Evolutionary conservation across 139 green algal genomes (phyloP).

Genomic region (Chlamydomonas asymmetrica): DNA sequence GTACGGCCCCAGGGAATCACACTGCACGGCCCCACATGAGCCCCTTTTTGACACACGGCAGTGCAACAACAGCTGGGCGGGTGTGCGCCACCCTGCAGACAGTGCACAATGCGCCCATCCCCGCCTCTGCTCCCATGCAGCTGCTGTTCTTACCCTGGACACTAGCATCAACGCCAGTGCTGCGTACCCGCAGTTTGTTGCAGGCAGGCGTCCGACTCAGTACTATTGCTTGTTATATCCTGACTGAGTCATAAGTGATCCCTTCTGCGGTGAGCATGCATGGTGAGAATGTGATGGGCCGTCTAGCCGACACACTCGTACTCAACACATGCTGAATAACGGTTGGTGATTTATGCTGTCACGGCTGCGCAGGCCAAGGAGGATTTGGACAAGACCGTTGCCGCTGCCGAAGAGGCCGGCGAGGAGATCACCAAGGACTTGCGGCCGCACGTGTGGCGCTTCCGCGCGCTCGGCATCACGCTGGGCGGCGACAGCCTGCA

Average conservation of each 20-base stretch:
- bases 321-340: neutral
- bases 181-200: neutral
- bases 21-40: no score
- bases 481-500: slow-evolving; percentile 43
- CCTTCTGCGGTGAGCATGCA: no score
- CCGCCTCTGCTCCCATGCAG: no score
- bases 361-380: slow-evolving; percentile 29
- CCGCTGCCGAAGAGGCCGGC: slow-evolving; percentile 41
- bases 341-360: neutral
- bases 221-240: no score
- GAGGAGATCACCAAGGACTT: slow-evolving; percentile 41
- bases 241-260: no score
- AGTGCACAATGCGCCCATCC: no score
- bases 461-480: slow-evolving; percentile 44
- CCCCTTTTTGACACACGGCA: neutral
- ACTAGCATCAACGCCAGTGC: neutral
- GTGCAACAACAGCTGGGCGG: neutral
- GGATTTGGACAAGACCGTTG: slow-evolving; percentile 8
- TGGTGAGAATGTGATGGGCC: no score
- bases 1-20: no score
- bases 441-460: slow-evolving; percentile 44
- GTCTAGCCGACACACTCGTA: no score
- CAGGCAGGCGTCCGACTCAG: no score
- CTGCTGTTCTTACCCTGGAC: neutral
- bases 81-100: no score